Percentiles rank a stretch among this genome's conserved stretches.
Conservation (phyloP, 306 rosid genomes). For the Alnus rubra region DNA sequence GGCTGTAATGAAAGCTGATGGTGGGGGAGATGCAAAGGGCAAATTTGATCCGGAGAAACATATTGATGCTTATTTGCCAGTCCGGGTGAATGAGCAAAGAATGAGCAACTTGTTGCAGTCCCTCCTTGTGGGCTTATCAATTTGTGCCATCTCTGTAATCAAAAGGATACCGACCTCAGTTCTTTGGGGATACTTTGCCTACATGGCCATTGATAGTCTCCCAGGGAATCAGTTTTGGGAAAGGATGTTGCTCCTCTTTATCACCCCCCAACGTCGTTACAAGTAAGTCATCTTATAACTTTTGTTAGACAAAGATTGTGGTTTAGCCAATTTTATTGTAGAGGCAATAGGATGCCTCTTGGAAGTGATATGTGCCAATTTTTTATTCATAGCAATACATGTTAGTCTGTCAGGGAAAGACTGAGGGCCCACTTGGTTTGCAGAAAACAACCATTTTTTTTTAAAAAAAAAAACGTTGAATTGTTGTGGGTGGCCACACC, state of each 20-base stretch:
- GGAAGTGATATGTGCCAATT: not conserved
- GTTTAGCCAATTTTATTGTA: not conserved
- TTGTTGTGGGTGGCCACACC: too few species aligned
- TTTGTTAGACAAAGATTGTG: not conserved
- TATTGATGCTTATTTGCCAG: conserved; percentile 72
- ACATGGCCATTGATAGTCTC: conserved; percentile 95
- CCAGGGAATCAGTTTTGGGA: conserved; percentile 94
- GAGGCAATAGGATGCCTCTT: not conserved
- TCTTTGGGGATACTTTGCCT: conserved; percentile 91
- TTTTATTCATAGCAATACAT: not conserved
- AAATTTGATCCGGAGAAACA: conserved; percentile 75
- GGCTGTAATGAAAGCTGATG: conserved; percentile 56
- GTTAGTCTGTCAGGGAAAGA: not conserved
- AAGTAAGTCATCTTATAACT: conserved; percentile 51
- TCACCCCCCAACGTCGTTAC: conserved; percentile 61
- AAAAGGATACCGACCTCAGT: conserved; percentile 82
- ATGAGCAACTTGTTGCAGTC: conserved; percentile 84
- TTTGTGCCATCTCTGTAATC: conserved; percentile 67
- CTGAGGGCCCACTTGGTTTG: too few species aligned
- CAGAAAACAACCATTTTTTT: too few species aligned
- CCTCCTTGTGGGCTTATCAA: conserved; percentile 69
- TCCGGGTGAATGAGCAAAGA: conserved; percentile 89
- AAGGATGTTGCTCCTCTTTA: conserved; percentile 63
- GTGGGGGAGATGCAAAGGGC: conserved; percentile 31
- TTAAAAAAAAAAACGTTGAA: too few species aligned